Conservation (phyloP, 345 rosid species). For the Eucalyptus cloeziana region DNA sequence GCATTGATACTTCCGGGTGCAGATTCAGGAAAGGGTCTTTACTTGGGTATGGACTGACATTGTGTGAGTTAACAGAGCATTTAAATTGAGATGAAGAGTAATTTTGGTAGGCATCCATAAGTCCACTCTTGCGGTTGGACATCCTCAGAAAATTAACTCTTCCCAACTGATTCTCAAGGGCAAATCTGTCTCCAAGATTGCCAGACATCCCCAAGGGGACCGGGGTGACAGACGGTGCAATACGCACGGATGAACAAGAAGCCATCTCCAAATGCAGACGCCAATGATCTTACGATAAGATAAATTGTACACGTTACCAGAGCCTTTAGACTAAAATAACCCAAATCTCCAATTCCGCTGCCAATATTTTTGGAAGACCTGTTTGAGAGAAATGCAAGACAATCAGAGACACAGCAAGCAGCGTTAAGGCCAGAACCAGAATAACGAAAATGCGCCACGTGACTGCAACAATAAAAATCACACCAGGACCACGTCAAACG, state of each 20-base stretch:
- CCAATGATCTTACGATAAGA: not conserved
- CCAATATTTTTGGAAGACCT: not conserved
- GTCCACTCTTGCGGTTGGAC: constrained; percentile 23
- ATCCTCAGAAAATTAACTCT: constrained; percentile 21
- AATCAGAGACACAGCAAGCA: not conserved
- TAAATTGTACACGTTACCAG: not conserved
- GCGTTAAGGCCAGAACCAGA: not conserved
- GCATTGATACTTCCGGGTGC: constrained; percentile 85
- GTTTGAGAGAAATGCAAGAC: not conserved
- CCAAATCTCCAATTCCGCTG: not conserved
- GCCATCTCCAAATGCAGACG: constrained; percentile 27
- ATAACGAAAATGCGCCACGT: not conserved
- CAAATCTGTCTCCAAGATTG: constrained; percentile 47
- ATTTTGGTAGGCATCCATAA: constrained; percentile 15
- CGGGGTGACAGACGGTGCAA: constrained; percentile 33
- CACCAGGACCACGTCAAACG: not conserved
- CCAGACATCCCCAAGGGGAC: constrained; percentile 32
- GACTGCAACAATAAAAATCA: not conserved
- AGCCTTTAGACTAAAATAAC: not conserved
- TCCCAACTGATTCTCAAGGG: constrained; percentile 34
- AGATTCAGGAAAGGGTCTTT: constrained; percentile 73
- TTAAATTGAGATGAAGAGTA: constrained; percentile 15
- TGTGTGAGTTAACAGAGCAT: constrained; percentile 38
- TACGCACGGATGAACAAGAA: constrained; percentile 34
- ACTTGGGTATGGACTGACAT: constrained; percentile 36